These are phyloP conservation scores for Geotrichum carabidarum DNA, from an alignment of 1,139 yeast genomes.

Conservation along the genomic window DNA sequence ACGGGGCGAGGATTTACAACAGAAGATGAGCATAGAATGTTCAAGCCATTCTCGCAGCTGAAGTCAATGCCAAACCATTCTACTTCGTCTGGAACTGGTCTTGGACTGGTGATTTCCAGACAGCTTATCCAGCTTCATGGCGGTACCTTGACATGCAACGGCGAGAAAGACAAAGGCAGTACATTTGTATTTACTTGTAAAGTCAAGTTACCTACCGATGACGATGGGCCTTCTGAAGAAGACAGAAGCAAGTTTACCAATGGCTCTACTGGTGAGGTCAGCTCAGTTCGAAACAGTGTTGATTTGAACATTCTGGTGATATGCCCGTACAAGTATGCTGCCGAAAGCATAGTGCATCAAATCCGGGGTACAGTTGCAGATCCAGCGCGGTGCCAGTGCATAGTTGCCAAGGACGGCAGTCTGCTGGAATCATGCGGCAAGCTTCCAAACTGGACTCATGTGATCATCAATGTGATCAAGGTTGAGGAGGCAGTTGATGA, in stretches of 20 bases:
- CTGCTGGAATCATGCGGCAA: constrained; percentile 8
- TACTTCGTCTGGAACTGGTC: constrained; percentile 65
- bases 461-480: constrained; percentile 31
- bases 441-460: constrained; percentile 31
- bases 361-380: constrained; percentile 32
- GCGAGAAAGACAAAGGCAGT: constrained; percentile 73
- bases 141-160: constrained; percentile 67
- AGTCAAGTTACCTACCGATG: constrained; percentile 32
- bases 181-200: constrained; percentile 46
- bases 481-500: constrained; percentile 25
- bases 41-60: constrained; percentile 91
- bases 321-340: constrained; percentile 33
- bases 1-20: constrained; percentile 86
- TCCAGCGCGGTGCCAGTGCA: constrained; percentile 27
- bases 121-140: constrained; percentile 83
- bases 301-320: constrained; percentile 30
- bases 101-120: constrained; percentile 79
- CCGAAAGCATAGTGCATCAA: constrained; percentile 34
- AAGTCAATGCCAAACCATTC: constrained; percentile 2
- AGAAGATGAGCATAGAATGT: constrained; percentile 53
- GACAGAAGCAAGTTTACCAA: constrained; percentile 23
- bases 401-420: constrained; percentile 21
- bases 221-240: constrained; percentile 29
- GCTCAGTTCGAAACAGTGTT: constrained; percentile 17
- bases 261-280: constrained; percentile 12